phyloP scores from a whole-genome alignment of 139 green algal species.

The Ettlia oleoabundans region DNA sequence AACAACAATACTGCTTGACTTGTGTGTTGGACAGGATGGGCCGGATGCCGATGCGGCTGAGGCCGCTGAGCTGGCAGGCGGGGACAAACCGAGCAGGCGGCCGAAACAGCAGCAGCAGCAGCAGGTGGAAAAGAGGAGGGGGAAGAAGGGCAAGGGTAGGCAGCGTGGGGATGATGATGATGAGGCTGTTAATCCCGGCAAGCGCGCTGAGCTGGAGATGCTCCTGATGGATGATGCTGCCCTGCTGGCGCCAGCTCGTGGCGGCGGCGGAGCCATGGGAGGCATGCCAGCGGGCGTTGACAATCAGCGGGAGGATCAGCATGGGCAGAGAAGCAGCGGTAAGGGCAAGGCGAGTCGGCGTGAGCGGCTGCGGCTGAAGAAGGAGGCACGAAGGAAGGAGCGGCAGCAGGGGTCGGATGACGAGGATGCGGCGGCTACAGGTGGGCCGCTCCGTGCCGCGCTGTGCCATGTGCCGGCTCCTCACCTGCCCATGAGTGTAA shows the following conservation, averaged over 20 bases:
- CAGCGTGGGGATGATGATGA: slow-evolving; percentile 30
- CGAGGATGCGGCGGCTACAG: slow-evolving; percentile 34
- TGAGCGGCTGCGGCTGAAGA: slow-evolving; percentile 52
- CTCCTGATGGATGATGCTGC: slow-evolving; percentile 90
- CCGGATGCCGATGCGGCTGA: slow-evolving; percentile 2
- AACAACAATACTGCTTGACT: neutral
- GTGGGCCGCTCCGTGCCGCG: too few species aligned
- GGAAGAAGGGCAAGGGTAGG: slow-evolving; percentile 29
- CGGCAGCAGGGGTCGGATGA: slow-evolving; percentile 56
- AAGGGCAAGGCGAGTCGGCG: slow-evolving; percentile 57
- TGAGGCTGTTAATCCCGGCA: slow-evolving; percentile 27
- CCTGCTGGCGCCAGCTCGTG: slow-evolving; percentile 48
- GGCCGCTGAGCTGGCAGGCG: neutral
- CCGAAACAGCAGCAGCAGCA: slow-evolving; percentile 1
- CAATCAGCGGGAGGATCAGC: slow-evolving; percentile 3
- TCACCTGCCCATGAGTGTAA: too few species aligned
- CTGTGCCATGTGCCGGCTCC: too few species aligned
- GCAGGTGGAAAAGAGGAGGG: slow-evolving; percentile 24
- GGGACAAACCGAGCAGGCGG: slow-evolving; percentile 22
- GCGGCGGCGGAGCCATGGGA: neutral
- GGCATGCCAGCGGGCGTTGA: neutral
- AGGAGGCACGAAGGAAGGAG: slow-evolving; percentile 38
- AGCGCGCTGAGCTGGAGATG: slow-evolving; percentile 90
- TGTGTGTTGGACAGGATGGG: slow-evolving; percentile 25
- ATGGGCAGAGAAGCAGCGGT: too few species aligned